Conservation (phyloP, 306 rosid species). For the Vachellia pachyceras region DNA sequence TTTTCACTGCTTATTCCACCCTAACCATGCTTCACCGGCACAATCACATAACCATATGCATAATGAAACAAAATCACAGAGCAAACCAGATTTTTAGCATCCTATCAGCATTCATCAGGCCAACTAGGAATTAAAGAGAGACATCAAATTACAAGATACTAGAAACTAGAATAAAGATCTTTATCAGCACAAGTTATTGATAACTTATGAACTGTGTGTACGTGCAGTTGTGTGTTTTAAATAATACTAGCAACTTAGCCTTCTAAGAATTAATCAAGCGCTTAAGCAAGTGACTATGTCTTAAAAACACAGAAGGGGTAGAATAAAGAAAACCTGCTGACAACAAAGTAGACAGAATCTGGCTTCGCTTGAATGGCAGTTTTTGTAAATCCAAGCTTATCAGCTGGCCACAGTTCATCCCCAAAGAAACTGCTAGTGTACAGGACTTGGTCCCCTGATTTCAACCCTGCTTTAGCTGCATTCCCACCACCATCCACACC, state of each 20-base stretch:
- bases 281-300: constrained; percentile 13
- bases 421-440: constrained; percentile 99
- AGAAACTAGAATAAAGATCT: not conserved
- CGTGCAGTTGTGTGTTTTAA: not conserved
- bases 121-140: not conserved
- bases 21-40: not conserved
- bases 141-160: not conserved
- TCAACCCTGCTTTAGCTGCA: constrained; percentile 94
- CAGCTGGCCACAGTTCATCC: constrained; percentile 99
- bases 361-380: constrained; percentile 98
- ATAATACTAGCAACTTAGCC: not conserved
- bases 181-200: not conserved
- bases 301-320: constrained; percentile 15
- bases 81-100: not conserved
- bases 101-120: not conserved
- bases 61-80: not conserved
- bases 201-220: not conserved
- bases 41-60: not conserved
- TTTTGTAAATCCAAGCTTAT: constrained; percentile 97
- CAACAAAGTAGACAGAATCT: constrained; percentile 92
- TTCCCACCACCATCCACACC: constrained; percentile 96
- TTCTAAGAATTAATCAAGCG: constrained; percentile 22
- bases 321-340: constrained; percentile 69
- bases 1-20: not conserved
- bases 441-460: constrained; percentile 87